Percentiles rank a stretch among this genome's conserved stretches.
Conservation (phyloP, 2,329 filamentous ascomycete genomes). For the Tympanopsis confertula region DNA sequence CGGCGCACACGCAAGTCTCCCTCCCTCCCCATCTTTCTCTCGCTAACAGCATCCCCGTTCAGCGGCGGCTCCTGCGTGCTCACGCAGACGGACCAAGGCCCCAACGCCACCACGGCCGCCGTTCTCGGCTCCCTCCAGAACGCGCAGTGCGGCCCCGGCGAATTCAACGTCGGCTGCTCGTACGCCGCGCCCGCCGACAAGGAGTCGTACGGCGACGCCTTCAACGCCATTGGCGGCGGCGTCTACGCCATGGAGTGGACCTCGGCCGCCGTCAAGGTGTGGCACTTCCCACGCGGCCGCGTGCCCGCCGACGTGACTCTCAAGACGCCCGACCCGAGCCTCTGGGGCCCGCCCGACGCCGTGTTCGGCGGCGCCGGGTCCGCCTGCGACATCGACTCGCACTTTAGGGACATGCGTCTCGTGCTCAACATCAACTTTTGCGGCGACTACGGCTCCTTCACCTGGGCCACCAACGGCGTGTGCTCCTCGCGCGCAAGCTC, state of each 20-base stretch:
- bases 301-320: constrained; percentile 55
- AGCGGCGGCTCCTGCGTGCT: constrained; percentile 23
- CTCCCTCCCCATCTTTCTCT: constrained; percentile 27
- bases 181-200: constrained; percentile 24
- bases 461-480: constrained; percentile 25
- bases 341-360: constrained; percentile 60
- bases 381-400: constrained; percentile 55
- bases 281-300: constrained; percentile 58
- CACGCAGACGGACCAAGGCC: too few relatives aligned
- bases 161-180: constrained; percentile 28
- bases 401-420: constrained; percentile 62
- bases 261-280: constrained; percentile 54
- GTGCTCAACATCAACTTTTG: constrained; percentile 51
- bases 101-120: constrained; percentile 3
- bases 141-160: constrained; percentile 29
- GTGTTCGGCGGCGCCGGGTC: constrained; percentile 48
- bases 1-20: constrained; percentile 42
- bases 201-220: constrained; percentile 45
- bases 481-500: constrained; percentile 28
- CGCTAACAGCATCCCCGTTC: constrained; percentile 25
- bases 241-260: constrained; percentile 67
- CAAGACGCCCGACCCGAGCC: constrained; percentile 46
- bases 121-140: constrained; percentile 14
- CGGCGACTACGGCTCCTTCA: constrained; percentile 55
- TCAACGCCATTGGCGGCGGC: constrained; percentile 57